Evolutionary conservation across 139 green algal species (phyloP).

Genomic region (Chlorella sp.): DNA sequence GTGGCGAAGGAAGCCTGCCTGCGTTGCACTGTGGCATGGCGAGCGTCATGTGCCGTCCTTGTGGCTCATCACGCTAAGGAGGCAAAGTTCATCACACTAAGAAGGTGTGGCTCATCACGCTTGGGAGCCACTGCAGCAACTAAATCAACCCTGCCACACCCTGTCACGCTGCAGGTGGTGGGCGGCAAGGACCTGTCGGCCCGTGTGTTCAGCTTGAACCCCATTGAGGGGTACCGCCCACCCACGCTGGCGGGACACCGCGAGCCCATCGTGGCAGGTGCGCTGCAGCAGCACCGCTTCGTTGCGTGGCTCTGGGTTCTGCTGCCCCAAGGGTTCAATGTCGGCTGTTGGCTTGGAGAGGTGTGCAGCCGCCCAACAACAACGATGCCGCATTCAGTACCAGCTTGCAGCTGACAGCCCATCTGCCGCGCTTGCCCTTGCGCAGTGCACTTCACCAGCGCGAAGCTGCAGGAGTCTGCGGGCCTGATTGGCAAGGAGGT

Average conservation of each 20-base stretch:
- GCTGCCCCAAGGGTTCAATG: no score
- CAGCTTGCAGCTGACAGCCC: neutral
- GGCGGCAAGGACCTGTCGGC: conserved; percentile 85
- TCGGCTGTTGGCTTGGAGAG: neutral
- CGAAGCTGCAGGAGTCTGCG: conserved; percentile 49
- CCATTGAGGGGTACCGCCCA: conserved; percentile 82
- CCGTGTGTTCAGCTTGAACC: conserved; percentile 84
- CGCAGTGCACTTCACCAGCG: conserved; percentile 78
- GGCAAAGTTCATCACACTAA: no score
- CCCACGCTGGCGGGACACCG: conserved; percentile 88
- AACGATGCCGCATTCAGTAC: no score
- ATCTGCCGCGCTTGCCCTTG: conserved; percentile 47
- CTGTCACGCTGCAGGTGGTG: conserved; percentile 23
- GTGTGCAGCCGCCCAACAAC: no score
- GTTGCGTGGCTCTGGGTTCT: no score
- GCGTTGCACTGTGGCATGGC: no score
- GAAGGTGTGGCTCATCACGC: no score
- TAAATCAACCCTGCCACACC: no score
- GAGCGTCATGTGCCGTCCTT: no score
- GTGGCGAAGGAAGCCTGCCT: no score
- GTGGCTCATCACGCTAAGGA: no score
- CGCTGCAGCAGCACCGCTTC: neutral
- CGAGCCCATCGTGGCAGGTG: conserved; percentile 24
- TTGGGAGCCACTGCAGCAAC: no score
- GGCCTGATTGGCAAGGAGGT: conserved; percentile 57